phyloP scores from a whole-genome alignment of 345 rosid genomes.

The Pistacia atlantica region DNA sequence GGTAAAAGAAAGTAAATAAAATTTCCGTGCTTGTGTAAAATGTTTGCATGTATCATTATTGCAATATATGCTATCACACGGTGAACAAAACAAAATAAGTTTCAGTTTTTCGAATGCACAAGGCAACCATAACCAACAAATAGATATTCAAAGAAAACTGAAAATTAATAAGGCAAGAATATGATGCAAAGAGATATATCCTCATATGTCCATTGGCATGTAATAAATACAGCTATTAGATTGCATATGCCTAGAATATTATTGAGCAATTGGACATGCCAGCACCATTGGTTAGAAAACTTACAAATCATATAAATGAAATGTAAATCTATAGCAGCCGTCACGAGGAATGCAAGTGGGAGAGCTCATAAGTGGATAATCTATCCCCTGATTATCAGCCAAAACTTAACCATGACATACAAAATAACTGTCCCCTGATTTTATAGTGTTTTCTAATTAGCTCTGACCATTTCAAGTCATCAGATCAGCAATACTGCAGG shows the following conservation, averaged over 20 bases:
- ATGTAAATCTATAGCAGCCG: neutral
- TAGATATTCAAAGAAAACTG: too few relatives aligned
- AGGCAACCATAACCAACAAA: too few relatives aligned
- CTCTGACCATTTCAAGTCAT: neutral
- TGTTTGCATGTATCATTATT: neutral
- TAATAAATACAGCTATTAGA: neutral
- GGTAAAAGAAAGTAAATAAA: neutral
- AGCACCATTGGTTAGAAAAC: neutral
- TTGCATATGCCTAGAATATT: neutral
- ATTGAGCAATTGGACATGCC: neutral
- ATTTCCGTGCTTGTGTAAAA: neutral
- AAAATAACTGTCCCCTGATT: neutral
- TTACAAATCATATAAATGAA: neutral
- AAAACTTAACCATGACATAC: neutral
- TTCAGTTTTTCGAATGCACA: too few relatives aligned
- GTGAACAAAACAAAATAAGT: neutral
- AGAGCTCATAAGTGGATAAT: neutral
- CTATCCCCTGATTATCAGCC: too few relatives aligned
- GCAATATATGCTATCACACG: neutral
- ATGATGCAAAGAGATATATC: too few relatives aligned
- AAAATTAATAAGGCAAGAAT: too few relatives aligned
- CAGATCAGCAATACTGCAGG: conserved; percentile 3
- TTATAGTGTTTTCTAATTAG: neutral
- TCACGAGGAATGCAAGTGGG: neutral
- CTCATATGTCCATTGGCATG: neutral